Base-by-base conservation (phyloP, 441 rosid species). In the Corymbia citriodora region DNA sequence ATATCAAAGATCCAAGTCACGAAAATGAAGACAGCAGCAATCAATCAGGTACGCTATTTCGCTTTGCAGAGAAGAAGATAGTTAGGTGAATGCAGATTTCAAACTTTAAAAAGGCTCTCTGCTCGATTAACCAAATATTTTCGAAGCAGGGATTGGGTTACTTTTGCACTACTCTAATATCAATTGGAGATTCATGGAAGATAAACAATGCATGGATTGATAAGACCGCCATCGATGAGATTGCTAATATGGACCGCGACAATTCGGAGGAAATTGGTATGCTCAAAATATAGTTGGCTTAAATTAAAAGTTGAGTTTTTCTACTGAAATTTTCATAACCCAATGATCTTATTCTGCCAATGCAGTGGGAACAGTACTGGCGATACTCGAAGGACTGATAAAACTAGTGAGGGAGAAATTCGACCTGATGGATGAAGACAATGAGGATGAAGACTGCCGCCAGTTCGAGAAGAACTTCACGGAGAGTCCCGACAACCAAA, bases 101-200 rank as follows among this genome's bases (percentile, higher is more conserved):
- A 74, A 17, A 31, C 52, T 54, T 89, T 7, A 70, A 88, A 61
- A 86, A 72, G 59, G 48, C 85, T 45, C 85, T 45, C 4, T 87
- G 63, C 88, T 91, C 90, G 90, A 87, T 50, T 49, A 31, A 10
- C 53, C 21, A 53, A 50, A 83, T 48, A 86, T 88, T 40, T 19
- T 88, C 88, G 21, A 53, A 90, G 87, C 92, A 97, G 98, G 94
- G 95, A 83, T 93, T 97, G 90, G 88, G 93, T 10, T 92, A 92
- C 93, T 97, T 96, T 82, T 95, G 93, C 79, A 93, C 90, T 90
- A 93, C 95, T 87, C 90, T 98, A 92, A 96, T 92, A 93, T 92
- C 94, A 14, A 93, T 95, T 89, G 99, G 98, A 92, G 97, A 96
- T 92, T 91, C 96, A 9, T 97, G 97, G 96, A 95, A 92, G 89